Evolutionary conservation across 305 asterid genomes (phyloP).

Genomic region (Fraxinus dipetala): DNA sequence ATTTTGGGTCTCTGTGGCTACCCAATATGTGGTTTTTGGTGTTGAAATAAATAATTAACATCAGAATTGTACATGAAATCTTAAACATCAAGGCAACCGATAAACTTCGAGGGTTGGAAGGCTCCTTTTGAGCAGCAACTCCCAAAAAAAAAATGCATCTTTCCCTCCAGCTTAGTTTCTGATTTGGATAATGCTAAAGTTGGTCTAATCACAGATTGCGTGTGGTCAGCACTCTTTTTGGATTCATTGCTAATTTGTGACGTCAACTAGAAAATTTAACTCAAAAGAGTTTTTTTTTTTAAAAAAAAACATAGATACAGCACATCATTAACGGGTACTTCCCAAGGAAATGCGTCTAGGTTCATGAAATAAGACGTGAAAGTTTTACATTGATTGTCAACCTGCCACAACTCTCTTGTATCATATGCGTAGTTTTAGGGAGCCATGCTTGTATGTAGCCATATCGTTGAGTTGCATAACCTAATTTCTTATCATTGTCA

Average conservation of each 20-base stretch:
- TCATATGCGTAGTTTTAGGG: neutral
- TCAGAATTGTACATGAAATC: neutral
- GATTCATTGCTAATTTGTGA: no score
- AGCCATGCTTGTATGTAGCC: neutral
- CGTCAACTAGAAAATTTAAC: neutral
- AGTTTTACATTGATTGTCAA: neutral
- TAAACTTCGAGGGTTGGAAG: neutral
- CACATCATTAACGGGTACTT: neutral
- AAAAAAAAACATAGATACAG: neutral
- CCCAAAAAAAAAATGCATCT: neutral
- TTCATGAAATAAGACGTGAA: neutral
- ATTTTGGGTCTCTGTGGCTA: neutral
- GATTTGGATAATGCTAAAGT: neutral
- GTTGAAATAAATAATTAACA: neutral
- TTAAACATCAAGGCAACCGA: neutral
- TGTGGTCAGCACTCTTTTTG: neutral
- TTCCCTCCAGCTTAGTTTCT: neutral
- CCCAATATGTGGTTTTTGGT: neutral
- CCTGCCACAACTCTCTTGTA: neutral
- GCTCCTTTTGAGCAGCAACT: neutral
- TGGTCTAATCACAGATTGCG: neutral
- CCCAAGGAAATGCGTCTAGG: neutral
- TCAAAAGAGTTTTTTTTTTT: no score
- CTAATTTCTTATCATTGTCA: neutral
- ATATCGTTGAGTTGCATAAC: neutral